A percentile compares a stretch with the other conserved stretches of the same genome.
Evolutionary conservation across 1,284 basidiomycete species (phyloP).

Genomic region (Pholiota adiposa): DNA sequence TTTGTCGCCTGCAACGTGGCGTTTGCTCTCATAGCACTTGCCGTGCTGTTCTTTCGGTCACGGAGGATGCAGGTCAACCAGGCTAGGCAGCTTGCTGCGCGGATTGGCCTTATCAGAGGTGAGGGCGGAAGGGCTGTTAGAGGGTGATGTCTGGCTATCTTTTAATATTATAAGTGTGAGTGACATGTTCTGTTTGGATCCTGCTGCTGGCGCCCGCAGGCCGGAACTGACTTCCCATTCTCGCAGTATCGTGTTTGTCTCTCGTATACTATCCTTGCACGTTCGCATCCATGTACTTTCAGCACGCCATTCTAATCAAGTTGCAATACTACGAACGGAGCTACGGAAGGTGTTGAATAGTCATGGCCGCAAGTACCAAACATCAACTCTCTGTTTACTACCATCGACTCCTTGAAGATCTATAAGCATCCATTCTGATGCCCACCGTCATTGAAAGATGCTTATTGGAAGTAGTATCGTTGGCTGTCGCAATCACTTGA

Average conservation of each 20-base stretch:
- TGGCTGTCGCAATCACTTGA: neutral
- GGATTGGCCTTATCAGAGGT: constrained; percentile 50
- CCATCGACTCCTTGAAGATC: no score
- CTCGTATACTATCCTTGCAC: neutral
- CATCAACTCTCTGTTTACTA: no score
- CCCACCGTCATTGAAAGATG: neutral
- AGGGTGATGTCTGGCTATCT: constrained; percentile 7
- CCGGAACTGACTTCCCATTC: neutral
- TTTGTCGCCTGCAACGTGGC: constrained; percentile 83
- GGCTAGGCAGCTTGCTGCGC: constrained; percentile 80
- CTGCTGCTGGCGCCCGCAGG: neutral
- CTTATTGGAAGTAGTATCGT: no score
- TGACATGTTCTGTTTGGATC: neutral
- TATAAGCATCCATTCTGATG: no score
- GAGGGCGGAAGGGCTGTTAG: constrained; percentile 14
- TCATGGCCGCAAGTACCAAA: neutral
- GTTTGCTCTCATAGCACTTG: constrained; percentile 68
- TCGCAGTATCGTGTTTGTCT: constrained; percentile 9
- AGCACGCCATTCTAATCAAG: constrained; percentile 3
- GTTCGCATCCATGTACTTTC: constrained; percentile 3
- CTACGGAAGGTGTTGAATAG: neutral
- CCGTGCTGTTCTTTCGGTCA: constrained; percentile 69
- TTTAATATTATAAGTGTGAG: constrained; percentile 6
- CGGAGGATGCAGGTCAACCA: constrained; percentile 72
- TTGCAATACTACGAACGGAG: neutral